Base-by-base conservation (phyloP, 257 asterid genomes). In the Avicennia marina region DNA sequence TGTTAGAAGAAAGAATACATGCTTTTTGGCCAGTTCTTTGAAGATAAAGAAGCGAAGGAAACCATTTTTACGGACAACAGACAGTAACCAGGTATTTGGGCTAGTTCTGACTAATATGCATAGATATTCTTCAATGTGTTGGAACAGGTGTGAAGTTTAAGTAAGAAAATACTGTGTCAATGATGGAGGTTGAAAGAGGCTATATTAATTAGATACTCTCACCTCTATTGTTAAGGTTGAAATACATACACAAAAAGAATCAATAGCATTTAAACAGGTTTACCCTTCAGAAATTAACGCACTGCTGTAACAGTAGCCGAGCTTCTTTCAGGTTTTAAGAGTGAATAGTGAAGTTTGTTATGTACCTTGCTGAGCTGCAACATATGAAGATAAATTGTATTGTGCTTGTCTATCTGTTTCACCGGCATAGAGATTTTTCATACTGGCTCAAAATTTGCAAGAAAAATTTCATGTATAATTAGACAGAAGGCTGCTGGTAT, bases 51-150 rank as follows among this genome's bases (percentile, higher is more conserved):
- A 70, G 72, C 59, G 44, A 43, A 78, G 60, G 65, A 69, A 65
- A 63, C 68, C 74, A 41, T 50, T 58, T 42, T 53, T 33, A 26
- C 75, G 55, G 13, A 67, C 63, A 16, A 68, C 72, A 49, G 72
- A 62, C 51, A 63, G 31, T 60, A 68, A 56, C 50, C 76, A 76
- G 94, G 94, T 90, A 76, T 53, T 63, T 62, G 53, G 58, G 50
- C 57, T 56, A 24, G 31, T 38, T 64, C 11, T 19, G 41, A 56
- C 25, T 16, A 8, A 27, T 34, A 34, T 57, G 67, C 70, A 11
- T 49, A 32, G 11, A 7, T 34, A 41, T 41, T 51, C 52, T 21
- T 51, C 24, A 31, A 58, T 45, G 26, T 29, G 34, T 11, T 61
- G 50, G 24, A 44, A 60, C 44, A 21, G 10, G 13, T 51, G 56